Evolutionary conservation across 768 basidiomycete genomes (phyloP), one percentile per base, ranked within the genome.

Genomic region (Leccinum ochraceum): DNA sequence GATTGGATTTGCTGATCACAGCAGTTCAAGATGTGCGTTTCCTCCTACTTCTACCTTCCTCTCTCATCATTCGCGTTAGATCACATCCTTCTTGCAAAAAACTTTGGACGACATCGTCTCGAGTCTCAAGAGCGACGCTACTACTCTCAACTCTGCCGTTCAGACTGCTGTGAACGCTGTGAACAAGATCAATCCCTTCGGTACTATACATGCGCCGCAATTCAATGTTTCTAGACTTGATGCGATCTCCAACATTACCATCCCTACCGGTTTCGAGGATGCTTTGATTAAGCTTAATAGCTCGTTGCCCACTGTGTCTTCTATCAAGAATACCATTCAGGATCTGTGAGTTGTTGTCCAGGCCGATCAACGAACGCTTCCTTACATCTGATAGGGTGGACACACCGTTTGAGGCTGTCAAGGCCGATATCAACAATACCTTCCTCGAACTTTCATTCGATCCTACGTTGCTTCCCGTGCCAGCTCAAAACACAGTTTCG

Each of bases 391-490:
- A 4, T 55, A 94, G 89, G 58, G 83, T 97, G 64, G 86, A 90
- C 69, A 88, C 83, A 0, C 96, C 96, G 0, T 97, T 98, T 69
- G 92, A 97, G 68, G 78, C 85, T 3, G 74, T 98, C 56, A 97
- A 95, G 74, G 79, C 85, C 61, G 92, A 95, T 54, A 94, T 98
- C 74, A 96, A 96, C 70, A 81, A 87, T 59, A 95, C 94, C 0
- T 90, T 97, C 63, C 69, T 81, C 32, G 82, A 82, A n/a, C 79
- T 95, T 44, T 77, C 79, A 37, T 90, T 95, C 74, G 81, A 92
- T 67, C 79, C 88, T 8, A 84, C 86, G 9, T 73, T 84, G 10
- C 82, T 97, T 24, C 91, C 95, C 11, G 81, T 95, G 10, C 95
- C 95, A 0, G 78, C 80, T 42, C 82, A 84, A 68, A 86, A 86